Evolutionary conservation across 108 stramenopile genomes (phyloP).

Genomic region (Pinguiococcus pyrenoidosus): DNA sequence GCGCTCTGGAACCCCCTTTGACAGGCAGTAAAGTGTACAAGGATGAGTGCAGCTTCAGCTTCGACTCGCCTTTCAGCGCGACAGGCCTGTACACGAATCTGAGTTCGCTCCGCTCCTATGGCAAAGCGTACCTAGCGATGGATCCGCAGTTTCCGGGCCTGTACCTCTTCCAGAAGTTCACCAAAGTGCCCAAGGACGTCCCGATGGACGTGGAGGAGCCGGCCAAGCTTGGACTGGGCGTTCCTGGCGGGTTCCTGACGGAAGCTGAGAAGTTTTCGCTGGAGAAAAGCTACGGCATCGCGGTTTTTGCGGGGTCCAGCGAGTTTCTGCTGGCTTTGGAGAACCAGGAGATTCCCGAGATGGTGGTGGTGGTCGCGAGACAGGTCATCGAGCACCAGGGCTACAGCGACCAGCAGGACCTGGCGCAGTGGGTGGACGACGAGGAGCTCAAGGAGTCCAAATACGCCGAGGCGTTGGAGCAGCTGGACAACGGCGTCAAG

Average conservation of each 20-base stretch:
- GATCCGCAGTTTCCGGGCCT: constrained; percentile 16
- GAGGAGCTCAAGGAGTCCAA: constrained; percentile 41
- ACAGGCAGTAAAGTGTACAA: constrained; percentile 39
- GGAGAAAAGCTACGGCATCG: constrained; percentile 51
- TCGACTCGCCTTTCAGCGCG: constrained; percentile 52
- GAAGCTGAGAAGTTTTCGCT: constrained; percentile 65
- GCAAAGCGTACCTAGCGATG: constrained; percentile 44
- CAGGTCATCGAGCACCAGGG: constrained; percentile 77
- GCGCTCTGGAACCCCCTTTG: too few species aligned
- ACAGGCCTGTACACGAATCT: constrained; percentile 74
- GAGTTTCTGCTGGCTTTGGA: constrained; percentile 6
- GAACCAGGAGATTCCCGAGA: constrained; percentile 44
- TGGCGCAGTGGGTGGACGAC: constrained; percentile 55
- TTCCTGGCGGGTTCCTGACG: constrained; percentile 79
- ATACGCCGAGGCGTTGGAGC: constrained; percentile 36
- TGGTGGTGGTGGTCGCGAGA: constrained; percentile 51
- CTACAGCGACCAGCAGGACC: constrained; percentile 32
- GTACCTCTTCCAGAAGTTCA: constrained; percentile 55
- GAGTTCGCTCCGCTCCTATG: constrained; percentile 62
- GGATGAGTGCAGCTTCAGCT: constrained; percentile 29
- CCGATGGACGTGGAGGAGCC: constrained; percentile 46
- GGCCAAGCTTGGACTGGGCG: constrained; percentile 75
- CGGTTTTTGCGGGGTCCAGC: constrained; percentile 13
- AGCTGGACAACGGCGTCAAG: constrained; percentile 26
- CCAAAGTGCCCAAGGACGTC: constrained; percentile 2